phyloP scores from a whole-genome alignment of 305 asterid species.

The Fraxinus nigra region DNA sequence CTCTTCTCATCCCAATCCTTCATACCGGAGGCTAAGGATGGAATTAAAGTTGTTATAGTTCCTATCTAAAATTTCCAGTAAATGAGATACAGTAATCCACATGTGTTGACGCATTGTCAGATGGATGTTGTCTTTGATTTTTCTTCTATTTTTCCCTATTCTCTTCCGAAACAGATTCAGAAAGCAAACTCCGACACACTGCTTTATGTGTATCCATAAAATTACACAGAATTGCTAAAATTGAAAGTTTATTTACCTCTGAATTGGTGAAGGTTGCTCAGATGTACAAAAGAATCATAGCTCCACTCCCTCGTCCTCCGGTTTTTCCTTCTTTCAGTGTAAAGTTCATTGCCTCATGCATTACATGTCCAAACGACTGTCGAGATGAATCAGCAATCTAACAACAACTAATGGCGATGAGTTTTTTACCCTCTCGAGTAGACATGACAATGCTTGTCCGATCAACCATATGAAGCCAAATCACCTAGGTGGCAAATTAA shows the following conservation, averaged over 20 bases:
- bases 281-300: conserved; percentile 4
- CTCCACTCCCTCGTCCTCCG: neutral
- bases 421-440: conserved; percentile 20
- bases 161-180: neutral
- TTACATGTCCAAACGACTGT: neutral
- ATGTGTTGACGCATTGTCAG: neutral
- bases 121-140: neutral
- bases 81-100: neutral
- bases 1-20: neutral
- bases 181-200: neutral
- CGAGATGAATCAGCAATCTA: neutral
- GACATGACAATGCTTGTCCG: conserved; percentile 4
- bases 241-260: neutral
- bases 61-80: neutral
- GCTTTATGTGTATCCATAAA: neutral
- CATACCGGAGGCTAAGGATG: neutral
- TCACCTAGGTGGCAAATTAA: conserved; percentile 55
- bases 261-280: neutral
- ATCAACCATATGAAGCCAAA: conserved; percentile 5
- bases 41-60: neutral
- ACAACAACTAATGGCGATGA: conserved; percentile 9
- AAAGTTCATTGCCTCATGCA: neutral
- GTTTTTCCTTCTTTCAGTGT: neutral
- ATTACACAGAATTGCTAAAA: neutral
- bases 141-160: neutral